phyloP scores from a whole-genome alignment of 2,329 filamentous ascomycete species.

The Dothideomycetidae sp. region DNA sequence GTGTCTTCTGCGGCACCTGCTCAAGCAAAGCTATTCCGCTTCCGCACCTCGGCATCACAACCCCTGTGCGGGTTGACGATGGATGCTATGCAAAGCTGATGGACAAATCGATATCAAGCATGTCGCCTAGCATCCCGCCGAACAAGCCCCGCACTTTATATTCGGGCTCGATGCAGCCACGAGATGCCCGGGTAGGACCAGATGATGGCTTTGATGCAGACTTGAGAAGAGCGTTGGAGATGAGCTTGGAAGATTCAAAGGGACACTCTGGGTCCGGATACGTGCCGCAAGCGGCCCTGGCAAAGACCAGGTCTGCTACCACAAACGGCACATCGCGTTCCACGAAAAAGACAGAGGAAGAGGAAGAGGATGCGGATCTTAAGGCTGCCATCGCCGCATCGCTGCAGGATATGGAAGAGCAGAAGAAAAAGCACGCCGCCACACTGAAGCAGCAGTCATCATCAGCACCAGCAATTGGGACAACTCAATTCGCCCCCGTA shows the following conservation, averaged over 20 bases:
- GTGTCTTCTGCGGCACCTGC: slow-evolving; percentile 91
- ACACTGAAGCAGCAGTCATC: slow-evolving; percentile 59
- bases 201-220: slow-evolving; percentile 92
- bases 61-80: slow-evolving; percentile 87
- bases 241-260: slow-evolving; percentile 91
- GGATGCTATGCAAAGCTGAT: slow-evolving; percentile 85
- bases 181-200: slow-evolving; percentile 55
- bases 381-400: slow-evolving; percentile 94
- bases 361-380: slow-evolving; percentile 84
- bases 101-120: slow-evolving; percentile 45
- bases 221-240: slow-evolving; percentile 79
- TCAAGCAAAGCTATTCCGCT: slow-evolving; percentile 78
- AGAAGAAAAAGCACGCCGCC: slow-evolving; percentile 81
- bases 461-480: slow-evolving; percentile 32
- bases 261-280: slow-evolving; percentile 57
- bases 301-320: slow-evolving; percentile 20
- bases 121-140: slow-evolving; percentile 30
- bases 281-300: slow-evolving; percentile 46
- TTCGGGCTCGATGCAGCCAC: slow-evolving; percentile 69
- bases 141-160: slow-evolving; percentile 50
- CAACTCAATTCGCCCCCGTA: slow-evolving; percentile 40
- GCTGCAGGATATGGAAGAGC: slow-evolving; percentile 91
- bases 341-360: slow-evolving; percentile 38
- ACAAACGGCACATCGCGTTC: slow-evolving; percentile 22
- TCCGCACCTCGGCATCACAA: slow-evolving; percentile 82